Percentiles rank a stretch among this genome's conserved stretches.
These are phyloP conservation scores for Carallia pectinifolia DNA, from an alignment of 345 rosid species.

Conservation along the genomic window DNA sequence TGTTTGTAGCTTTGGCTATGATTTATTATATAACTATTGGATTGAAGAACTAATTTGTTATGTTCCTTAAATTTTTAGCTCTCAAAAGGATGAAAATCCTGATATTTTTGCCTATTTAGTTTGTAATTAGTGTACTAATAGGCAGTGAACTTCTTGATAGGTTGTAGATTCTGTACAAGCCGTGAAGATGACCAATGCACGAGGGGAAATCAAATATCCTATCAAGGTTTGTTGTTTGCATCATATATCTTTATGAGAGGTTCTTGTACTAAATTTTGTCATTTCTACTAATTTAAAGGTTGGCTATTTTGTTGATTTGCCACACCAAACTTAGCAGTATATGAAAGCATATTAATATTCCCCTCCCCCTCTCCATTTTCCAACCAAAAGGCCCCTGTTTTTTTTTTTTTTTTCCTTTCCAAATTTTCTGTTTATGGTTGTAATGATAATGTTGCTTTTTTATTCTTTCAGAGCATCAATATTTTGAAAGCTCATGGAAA, in stretches of 20 bases:
- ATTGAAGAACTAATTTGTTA: too few species aligned
- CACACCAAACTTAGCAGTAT: too few species aligned
- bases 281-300: background rate
- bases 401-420: too few species aligned
- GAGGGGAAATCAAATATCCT: slow-evolving; percentile 89
- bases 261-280: background rate
- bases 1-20: background rate
- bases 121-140: background rate
- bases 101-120: too few species aligned
- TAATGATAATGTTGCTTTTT: slow-evolving; percentile 4
- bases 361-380: too few species aligned
- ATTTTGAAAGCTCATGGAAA: slow-evolving; percentile 93
- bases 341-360: too few species aligned
- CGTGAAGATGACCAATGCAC: slow-evolving; percentile 83
- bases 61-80: too few species aligned
- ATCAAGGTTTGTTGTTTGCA: slow-evolving; percentile 62
- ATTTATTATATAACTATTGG: background rate
- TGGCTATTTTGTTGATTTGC: too few species aligned
- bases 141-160: slow-evolving; percentile 30
- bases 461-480: slow-evolving; percentile 62
- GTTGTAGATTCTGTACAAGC: slow-evolving; percentile 85
- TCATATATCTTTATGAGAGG: background rate
- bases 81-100: too few species aligned
- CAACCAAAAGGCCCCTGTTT: too few species aligned
- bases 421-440: background rate